phyloP scores from a whole-genome alignment of 768 basidiomycete species.

The Lactarius sp. region DNA sequence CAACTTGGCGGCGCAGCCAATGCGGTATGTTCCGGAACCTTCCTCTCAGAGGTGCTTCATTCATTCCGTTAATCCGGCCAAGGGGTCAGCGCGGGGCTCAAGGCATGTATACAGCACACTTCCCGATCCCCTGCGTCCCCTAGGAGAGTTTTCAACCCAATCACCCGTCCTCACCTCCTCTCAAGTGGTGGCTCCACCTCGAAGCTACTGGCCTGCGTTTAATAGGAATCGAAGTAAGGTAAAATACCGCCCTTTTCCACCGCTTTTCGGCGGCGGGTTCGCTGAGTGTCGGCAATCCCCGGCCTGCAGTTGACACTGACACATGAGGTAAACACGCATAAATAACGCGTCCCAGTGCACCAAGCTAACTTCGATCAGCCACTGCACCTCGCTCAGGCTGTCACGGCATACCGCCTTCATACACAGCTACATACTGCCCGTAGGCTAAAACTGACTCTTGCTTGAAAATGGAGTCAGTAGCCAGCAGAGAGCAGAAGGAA shows the following conservation, averaged over 20 bases:
- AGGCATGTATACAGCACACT: not conserved
- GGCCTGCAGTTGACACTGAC: slow-evolving; percentile 1
- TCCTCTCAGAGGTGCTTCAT: slow-evolving; percentile 2
- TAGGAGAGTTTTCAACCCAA: not conserved
- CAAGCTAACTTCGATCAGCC: not conserved
- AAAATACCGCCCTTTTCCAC: not conserved
- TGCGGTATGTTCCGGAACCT: slow-evolving; percentile 25
- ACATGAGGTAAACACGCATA: slow-evolving; percentile 26
- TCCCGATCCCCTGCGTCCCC: not conserved
- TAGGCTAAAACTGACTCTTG: not conserved
- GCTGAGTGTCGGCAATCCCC: slow-evolving; percentile 21
- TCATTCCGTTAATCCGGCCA: slow-evolving; percentile 10
- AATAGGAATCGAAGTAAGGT: not conserved
- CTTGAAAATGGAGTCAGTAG: slow-evolving; percentile 50
- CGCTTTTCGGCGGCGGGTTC: slow-evolving; percentile 13
- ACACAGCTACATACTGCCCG: not conserved
- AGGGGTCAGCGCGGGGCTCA: slow-evolving; percentile 4
- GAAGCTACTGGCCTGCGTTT: not conserved
- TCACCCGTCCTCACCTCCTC: not conserved
- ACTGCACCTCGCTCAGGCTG: not conserved
- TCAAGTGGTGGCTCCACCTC: not conserved
- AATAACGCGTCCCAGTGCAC: slow-evolving; percentile 27
- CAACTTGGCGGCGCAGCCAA: slow-evolving; percentile 20
- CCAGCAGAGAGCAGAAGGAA: slow-evolving; percentile 38
- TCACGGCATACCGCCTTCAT: not conserved